Percentiles rank a stretch among this genome's conserved stretches.
Conservation (phyloP, 768 basidiomycete species). For the Podaxis sp. region DNA sequence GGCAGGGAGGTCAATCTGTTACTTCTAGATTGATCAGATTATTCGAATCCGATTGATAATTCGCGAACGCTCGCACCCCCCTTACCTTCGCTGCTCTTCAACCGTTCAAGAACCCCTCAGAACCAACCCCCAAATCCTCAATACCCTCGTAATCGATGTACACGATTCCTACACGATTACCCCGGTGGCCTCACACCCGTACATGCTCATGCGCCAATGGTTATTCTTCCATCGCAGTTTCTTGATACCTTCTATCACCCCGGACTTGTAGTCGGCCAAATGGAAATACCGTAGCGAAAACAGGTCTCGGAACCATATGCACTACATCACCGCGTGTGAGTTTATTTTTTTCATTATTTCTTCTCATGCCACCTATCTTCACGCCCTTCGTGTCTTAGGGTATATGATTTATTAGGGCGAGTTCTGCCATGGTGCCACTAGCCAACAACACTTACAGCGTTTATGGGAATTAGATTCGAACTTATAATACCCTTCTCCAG, state of each 20-base stretch:
- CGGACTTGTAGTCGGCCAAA: not conserved
- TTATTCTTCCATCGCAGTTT: not conserved
- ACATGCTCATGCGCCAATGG: not conserved
- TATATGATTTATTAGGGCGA: not conserved
- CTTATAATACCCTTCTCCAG: too few species aligned
- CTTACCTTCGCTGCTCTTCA: not conserved
- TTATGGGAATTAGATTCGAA: not conserved
- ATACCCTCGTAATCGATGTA: not conserved
- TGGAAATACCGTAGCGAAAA: not conserved
- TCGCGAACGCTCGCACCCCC: not conserved
- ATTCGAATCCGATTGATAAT: not conserved
- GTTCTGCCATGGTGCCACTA: not conserved
- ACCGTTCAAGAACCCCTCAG: not conserved
- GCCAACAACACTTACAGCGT: not conserved
- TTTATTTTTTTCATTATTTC: not conserved
- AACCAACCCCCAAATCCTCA: not conserved
- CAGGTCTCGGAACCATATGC: constrained; percentile 1
- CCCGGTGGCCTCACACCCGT: not conserved
- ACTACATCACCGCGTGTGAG: constrained; percentile 3
- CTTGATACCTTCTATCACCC: not conserved
- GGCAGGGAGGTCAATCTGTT: constrained; percentile 2
- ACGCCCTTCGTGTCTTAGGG: not conserved
- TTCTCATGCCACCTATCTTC: not conserved
- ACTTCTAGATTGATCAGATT: constrained; percentile 2
- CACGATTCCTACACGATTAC: not conserved